Conservation (phyloP, 306 rosid genomes). For the Carpinus viminea region DNA sequence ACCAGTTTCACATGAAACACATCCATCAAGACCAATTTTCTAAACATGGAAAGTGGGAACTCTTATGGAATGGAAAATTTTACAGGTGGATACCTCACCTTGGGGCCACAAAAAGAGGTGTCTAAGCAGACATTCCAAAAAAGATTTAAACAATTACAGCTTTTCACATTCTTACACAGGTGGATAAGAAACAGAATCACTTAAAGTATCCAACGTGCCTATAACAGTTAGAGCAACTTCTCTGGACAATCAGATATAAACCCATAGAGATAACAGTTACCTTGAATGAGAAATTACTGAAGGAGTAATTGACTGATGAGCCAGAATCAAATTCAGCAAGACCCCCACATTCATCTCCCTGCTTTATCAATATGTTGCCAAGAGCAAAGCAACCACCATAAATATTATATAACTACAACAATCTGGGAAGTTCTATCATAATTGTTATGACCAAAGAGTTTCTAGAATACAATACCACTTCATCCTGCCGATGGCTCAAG, state of each 20-base stretch:
- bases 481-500: constrained; percentile 88
- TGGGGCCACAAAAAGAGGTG: not conserved
- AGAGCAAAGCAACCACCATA: constrained; percentile 35
- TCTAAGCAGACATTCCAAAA: not conserved
- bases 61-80: not conserved
- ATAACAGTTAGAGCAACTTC: constrained; percentile 14
- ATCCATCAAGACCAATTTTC: not conserved
- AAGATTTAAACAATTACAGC: not conserved
- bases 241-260: constrained; percentile 10
- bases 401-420: not conserved
- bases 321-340: constrained; percentile 90
- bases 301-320: constrained; percentile 81
- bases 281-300: constrained; percentile 98
- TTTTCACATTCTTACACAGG: not conserved
- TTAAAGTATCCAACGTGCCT: not conserved
- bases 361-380: constrained; percentile 31
- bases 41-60: not conserved
- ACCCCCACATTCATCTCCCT: constrained; percentile 94
- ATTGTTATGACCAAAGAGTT: constrained; percentile 1
- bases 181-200: not conserved
- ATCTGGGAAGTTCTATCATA: not conserved
- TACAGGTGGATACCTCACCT: not conserved
- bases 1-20: not conserved
- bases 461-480: constrained; percentile 65
- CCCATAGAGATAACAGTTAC: constrained; percentile 36